Evolutionary conservation across 805 yeast genomes (phyloP), one percentile per base, ranked within the genome.

Genomic region (Groenewaldozyma salmanticensis): DNA sequence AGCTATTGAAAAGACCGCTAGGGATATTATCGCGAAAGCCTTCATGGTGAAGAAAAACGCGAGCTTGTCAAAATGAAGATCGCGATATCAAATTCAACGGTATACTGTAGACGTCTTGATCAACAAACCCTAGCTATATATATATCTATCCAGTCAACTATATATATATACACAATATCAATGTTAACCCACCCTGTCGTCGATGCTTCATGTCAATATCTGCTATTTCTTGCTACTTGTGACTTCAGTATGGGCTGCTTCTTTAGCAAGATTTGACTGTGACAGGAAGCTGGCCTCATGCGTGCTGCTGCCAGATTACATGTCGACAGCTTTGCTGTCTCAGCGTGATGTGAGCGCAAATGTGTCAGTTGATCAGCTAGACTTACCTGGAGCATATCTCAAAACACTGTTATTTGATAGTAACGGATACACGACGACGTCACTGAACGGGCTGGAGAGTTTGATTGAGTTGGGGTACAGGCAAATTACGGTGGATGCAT

Each of bases 401-500:
- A 52, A 55, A 22, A 39, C 52, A 2, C 52, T 51, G 4, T 33
- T 66, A 2, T 59, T 66, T 42, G 42, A 49, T 7, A 38, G 38
- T 5, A 31, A 44, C 21, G 67, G 65, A 11, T 65, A 63, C 41
- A 53, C 57, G 1, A 32, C 35, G 16, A 47, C 44, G 11, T 45
- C 60, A 2, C 41, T 64, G n/a, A 18, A 39, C 3, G 37, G 36
- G 5, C 24, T 60, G 7, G 39, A 35, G 17, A 47, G 41, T 6
- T 45, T 58, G 4, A 51, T 68, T 22, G 51, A 48, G 11, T 51
- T 49, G 0, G 74, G 75, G 4, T 58, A 58, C 36, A 59, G 54
- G 19, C 50, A 60, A 3, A 37, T 68, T 16, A 52, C 61, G 45
- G 31, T 74, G 4, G 77, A 77, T 50, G 50, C 74, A n/a, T 75